Evolutionary conservation across 805 yeast species (phyloP).

Genomic region (Candida xiaguanensis): DNA sequence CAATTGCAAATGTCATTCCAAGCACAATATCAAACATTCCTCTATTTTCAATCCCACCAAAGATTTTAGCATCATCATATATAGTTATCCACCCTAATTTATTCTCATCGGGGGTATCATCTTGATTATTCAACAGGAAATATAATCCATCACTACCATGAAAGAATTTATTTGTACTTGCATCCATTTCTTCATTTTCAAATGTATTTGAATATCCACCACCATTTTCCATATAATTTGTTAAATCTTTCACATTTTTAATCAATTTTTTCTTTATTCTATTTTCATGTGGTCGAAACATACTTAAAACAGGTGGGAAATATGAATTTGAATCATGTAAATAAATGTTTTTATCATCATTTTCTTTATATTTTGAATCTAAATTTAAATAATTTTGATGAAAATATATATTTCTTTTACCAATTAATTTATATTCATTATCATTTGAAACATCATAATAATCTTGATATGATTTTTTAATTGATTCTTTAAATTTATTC

Average conservation of each 20-base stretch:
- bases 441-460: conserved; percentile 6
- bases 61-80: conserved; percentile 40
- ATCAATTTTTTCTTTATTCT: conserved; percentile 35
- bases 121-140: conserved; percentile 43
- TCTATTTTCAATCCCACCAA: conserved; percentile 17
- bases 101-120: conserved; percentile 58
- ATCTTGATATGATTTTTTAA: conserved; percentile 10
- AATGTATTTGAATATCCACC: background rate
- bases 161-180: conserved; percentile 28
- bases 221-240: conserved; percentile 14
- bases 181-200: conserved; percentile 14
- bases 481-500: conserved; percentile 18
- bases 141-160: conserved; percentile 56
- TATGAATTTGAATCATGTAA: conserved; percentile 15
- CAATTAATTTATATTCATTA: conserved; percentile 22
- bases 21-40: conserved; percentile 55
- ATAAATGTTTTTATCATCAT: conserved; percentile 24
- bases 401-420: conserved; percentile 34
- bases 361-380: conserved; percentile 8
- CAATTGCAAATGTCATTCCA: conserved; percentile 52
- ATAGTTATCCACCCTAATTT: conserved; percentile 66
- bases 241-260: conserved; percentile 26
- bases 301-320: conserved; percentile 30
- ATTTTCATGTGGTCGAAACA: conserved; percentile 40
- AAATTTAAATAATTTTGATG: conserved; percentile 26